Percentiles rank a stretch among this genome's conserved stretches.
phyloP scores from a whole-genome alignment of 257 asterid species.

The Fraxinus quadrangulata region DNA sequence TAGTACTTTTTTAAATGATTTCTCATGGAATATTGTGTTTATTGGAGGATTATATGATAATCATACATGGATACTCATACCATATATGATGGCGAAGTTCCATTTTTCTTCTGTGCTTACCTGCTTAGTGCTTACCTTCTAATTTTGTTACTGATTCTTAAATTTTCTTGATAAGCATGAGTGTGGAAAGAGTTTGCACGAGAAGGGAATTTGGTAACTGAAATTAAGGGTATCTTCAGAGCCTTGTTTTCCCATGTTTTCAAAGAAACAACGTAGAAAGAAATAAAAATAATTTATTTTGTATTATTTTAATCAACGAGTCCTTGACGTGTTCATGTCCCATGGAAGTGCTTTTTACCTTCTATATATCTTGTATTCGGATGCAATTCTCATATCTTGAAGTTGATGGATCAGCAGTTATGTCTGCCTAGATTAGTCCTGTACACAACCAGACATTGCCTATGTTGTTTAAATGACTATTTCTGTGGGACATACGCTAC shows the following conservation, averaged over 20 bases:
- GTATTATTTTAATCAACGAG: too few relatives aligned
- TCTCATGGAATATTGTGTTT: constrained; percentile 11
- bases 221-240: not conserved
- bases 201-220: not conserved
- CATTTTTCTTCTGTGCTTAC: not conserved
- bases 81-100: constrained; percentile 2
- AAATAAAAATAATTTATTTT: too few relatives aligned
- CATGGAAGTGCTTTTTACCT: too few relatives aligned
- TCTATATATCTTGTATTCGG: too few relatives aligned
- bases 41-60: constrained; percentile 8
- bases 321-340: not conserved
- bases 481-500: not conserved
- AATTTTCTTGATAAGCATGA: not conserved
- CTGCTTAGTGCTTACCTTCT: not conserved
- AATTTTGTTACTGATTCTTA: not conserved
- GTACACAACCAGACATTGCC: not conserved
- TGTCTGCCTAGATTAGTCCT: not conserved
- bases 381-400: not conserved
- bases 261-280: not conserved
- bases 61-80: not conserved
- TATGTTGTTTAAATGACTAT: not conserved
- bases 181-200: not conserved
- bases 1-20: constrained; percentile 16
- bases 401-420: not conserved
- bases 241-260: not conserved